Evolutionary conservation across 768 basidiomycete species (phyloP).

Genomic region (Grammothele lineata): DNA sequence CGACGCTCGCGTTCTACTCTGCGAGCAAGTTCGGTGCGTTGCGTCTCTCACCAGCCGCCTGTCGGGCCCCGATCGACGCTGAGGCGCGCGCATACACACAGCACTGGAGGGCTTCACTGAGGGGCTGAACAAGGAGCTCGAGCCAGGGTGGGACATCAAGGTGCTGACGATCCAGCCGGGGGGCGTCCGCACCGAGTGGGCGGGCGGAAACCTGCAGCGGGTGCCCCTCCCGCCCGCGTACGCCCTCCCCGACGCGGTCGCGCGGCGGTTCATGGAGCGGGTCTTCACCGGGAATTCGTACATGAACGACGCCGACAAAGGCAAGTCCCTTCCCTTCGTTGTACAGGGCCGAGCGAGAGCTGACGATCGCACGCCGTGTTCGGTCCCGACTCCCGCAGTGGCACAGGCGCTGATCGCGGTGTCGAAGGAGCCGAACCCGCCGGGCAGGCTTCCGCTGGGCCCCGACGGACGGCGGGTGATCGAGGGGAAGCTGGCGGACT

Average conservation of each 20-base stretch:
- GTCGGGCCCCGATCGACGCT: neutral
- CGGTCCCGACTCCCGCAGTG: neutral
- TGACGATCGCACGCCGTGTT: neutral
- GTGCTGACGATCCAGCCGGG: slow-evolving; percentile 16
- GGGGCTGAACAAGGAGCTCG: slow-evolving; percentile 17
- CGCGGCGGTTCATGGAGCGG: neutral
- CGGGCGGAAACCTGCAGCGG: neutral
- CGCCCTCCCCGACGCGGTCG: neutral
- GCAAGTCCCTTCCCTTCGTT: neutral
- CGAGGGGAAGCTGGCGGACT: slow-evolving; percentile 1
- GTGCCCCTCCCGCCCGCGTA: slow-evolving; percentile 3
- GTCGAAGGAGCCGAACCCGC: slow-evolving; percentile 4
- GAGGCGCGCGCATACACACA: neutral
- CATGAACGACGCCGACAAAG: slow-evolving; percentile 7
- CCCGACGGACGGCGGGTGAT: slow-evolving; percentile 1
- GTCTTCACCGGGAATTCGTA: neutral
- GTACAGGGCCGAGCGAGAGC: too few relatives aligned
- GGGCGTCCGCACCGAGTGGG: slow-evolving; percentile 21
- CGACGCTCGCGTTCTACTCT: slow-evolving; percentile 28
- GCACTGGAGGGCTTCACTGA: slow-evolving; percentile 21
- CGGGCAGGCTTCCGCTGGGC: slow-evolving; percentile 1
- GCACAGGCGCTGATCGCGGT: slow-evolving; percentile 1
- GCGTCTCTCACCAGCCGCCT: neutral
- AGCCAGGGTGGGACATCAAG: slow-evolving; percentile 20
- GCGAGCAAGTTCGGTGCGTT: slow-evolving; percentile 35